phyloP scores from a whole-genome alignment of 768 basidiomycete species.

The Albatrellus ellisii region DNA sequence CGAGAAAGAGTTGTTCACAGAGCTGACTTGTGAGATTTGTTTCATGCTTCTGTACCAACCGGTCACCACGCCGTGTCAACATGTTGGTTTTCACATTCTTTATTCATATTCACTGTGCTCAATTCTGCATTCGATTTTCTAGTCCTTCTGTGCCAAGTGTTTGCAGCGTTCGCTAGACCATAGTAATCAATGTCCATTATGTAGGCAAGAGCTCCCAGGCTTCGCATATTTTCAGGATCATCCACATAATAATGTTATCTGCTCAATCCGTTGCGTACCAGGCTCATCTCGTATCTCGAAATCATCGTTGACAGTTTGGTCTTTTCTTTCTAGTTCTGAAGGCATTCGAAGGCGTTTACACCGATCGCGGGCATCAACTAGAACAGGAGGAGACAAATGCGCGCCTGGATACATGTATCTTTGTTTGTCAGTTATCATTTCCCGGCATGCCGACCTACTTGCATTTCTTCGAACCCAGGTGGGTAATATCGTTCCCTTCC shows the following conservation, averaged over 20 bases:
- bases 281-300: too few species aligned
- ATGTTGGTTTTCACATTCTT: constrained; percentile 37
- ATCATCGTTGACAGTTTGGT: constrained; percentile 2
- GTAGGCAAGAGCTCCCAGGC: constrained; percentile 64
- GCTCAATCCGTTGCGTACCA: constrained; percentile 52
- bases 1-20: constrained; percentile 48
- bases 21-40: constrained; percentile 88
- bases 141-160: constrained; percentile 89
- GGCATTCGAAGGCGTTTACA: constrained; percentile 53
- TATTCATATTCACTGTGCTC: constrained; percentile 5
- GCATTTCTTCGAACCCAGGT: constrained; percentile 90
- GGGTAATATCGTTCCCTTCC: constrained; percentile 4
- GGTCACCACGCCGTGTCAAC: constrained; percentile 90
- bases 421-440: constrained; percentile 82
- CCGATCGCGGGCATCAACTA: constrained; percentile 49
- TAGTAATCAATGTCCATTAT: constrained; percentile 69
- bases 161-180: constrained; percentile 88
- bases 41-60: constrained; percentile 74
- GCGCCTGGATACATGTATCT: constrained; percentile 80
- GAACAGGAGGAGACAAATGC: constrained; percentile 67
- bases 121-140: constrained; percentile 8
- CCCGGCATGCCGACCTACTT: constrained; percentile 83
- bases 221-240: constrained; percentile 74
- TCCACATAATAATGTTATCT: constrained; percentile 55
- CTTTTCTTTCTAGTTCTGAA: constrained; percentile 35